These are phyloP conservation scores for Metschnikowia kunwiensis DNA, from an alignment of 805 yeast genomes.

Conservation along the genomic window DNA sequence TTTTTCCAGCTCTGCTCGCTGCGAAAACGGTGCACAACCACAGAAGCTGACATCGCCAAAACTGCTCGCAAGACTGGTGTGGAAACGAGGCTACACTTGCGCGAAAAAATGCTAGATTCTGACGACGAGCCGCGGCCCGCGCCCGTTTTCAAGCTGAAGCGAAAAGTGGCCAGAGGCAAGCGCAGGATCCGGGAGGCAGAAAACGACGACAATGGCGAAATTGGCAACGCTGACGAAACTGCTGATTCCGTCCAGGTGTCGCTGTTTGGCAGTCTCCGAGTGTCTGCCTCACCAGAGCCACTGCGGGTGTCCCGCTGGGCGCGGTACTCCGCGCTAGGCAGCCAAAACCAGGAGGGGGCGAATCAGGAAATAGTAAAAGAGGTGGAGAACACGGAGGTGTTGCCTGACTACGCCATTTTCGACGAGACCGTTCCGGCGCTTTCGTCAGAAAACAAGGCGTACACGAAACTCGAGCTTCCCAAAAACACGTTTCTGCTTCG, in stretches of 20 bases:
- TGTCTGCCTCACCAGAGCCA: background rate
- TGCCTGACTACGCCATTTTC: background rate
- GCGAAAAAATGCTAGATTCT: background rate
- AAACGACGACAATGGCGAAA: background rate
- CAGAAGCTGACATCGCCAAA: too few species aligned
- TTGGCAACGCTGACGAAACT: background rate
- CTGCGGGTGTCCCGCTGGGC: slow-evolving; percentile 10
- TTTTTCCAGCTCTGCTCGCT: too few species aligned
- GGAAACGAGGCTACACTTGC: background rate
- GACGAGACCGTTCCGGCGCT: background rate
- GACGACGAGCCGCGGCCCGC: background rate
- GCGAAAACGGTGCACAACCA: too few species aligned
- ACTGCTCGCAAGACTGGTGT: too few species aligned
- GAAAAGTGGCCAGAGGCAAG: background rate
- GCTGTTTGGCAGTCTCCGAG: background rate
- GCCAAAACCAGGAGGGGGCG: too few species aligned
- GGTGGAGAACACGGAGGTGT: background rate
- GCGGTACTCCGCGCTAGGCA: slow-evolving; percentile 2
- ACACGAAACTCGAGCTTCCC: slow-evolving; percentile 2
- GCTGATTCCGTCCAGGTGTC: background rate
- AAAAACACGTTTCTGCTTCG: slow-evolving; percentile 12
- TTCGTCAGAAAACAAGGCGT: slow-evolving; percentile 21
- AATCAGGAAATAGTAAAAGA: background rate
- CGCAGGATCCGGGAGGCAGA: slow-evolving; percentile 4
- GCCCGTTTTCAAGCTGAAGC: slow-evolving; percentile 2